Base-by-base conservation (phyloP, 352 stramenopile species). In the Phytophthora fragariae region DNA sequence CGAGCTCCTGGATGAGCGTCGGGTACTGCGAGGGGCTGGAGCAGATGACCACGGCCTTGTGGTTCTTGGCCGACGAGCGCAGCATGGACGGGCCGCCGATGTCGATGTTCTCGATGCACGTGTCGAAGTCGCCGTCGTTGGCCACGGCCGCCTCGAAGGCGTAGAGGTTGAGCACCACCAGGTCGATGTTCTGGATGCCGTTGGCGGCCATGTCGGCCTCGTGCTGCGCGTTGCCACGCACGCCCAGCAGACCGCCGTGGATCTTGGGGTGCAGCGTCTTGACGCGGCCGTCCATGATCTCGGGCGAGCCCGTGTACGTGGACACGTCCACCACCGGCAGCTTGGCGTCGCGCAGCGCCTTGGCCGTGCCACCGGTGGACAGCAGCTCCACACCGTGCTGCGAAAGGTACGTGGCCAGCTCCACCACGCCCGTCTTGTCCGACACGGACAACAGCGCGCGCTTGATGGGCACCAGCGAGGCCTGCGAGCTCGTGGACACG, bases 101-200 rank as follows among this genome's bases (percentile, higher is more conserved):
- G 81, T 99, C 98, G 77, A 99, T 99, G 88, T 99, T 99, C 82
- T 99, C 98, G 75, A 99, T 99, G 88, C 98, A 99, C 72, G 97
- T 99, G 77, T 99, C 97, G 76, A 99, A 99, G 68, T 95, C 87
- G 24, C 89, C 81, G 46, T 88, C 89, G 35, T 83, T 91, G 17
- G 94, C 92, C 15, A 99, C 98, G 4, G 98, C 99, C 5, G 92
- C 89, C 76, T 99, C 97, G 75, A 99, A 99, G 15, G 98, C 97
- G 84, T 99, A 99, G 33, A 99, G 83, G 83, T 99, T 99, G 53
- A 99, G 86, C 68, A 99, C 95, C 17, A 99, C 98, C 70, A 99
- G 92, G 80, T 99, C 98, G 80, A 99, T 99, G 61, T 93, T 92
- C 71, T 97, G 84, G 79, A 99, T 99, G 66, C 90, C 95, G 78